Conservation (phyloP, 495 filamentous ascomycete species). For the Tuber umbilicatum region DNA sequence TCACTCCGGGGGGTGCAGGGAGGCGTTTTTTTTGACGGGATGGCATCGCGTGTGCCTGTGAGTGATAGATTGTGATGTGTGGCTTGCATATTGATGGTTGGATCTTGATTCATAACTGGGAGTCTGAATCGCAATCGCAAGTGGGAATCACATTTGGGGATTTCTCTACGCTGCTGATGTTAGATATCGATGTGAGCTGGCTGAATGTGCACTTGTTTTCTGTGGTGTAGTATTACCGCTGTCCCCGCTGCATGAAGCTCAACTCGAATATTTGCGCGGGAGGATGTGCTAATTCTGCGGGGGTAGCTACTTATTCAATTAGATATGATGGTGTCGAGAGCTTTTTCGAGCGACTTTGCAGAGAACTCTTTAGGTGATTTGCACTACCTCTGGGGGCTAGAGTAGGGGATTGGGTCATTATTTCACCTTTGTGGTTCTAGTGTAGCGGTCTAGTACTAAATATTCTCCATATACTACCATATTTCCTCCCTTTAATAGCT, state of each 20-base stretch:
- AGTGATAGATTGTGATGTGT: background rate
- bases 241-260: background rate
- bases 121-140: background rate
- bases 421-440: background rate
- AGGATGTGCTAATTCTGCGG: background rate
- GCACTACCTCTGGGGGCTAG: background rate
- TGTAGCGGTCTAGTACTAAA: background rate
- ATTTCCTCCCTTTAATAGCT: background rate
- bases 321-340: background rate
- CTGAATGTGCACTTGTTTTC: background rate
- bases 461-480: background rate
- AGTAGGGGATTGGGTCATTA: background rate
- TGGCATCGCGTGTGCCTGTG: background rate
- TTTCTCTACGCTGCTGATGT: background rate
- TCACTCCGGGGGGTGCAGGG: background rate
- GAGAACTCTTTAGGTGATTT: background rate
- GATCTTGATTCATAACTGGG: background rate
- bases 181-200: slow-evolving; percentile 1
- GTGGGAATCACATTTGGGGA: background rate
- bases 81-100: background rate
- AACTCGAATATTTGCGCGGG: background rate
- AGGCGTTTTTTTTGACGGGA: background rate
- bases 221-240: background rate
- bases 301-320: background rate
- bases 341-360: background rate